A percentile compares a stretch with the other conserved stretches of the same genome.
phyloP scores from a whole-genome alignment of 371 early-diverging fungal species.

The Mucor sp. region DNA sequence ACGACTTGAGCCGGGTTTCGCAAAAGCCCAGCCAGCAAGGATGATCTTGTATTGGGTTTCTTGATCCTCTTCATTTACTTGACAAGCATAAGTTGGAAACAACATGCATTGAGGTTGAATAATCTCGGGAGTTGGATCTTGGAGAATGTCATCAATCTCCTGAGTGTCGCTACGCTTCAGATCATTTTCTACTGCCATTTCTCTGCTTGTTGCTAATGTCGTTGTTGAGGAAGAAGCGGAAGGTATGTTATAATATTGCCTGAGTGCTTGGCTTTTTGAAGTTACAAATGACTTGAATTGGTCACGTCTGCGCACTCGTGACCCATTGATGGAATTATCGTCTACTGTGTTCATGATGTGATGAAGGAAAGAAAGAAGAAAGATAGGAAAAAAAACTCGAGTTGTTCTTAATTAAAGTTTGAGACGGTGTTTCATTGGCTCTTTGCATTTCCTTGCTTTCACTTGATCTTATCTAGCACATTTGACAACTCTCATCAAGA shows the following conservation, averaged over 20 bases:
- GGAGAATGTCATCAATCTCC: constrained; percentile 27
- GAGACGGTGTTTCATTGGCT: background rate
- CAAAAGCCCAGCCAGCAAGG: constrained; percentile 46
- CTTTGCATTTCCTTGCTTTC: no score
- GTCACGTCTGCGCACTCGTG: constrained; percentile 19
- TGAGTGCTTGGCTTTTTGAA: constrained; percentile 20
- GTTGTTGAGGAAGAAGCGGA: background rate
- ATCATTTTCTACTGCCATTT: background rate
- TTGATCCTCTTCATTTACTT: constrained; percentile 15
- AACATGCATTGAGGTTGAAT: constrained; percentile 43
- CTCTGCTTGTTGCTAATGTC: background rate
- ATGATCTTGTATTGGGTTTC: constrained; percentile 26
- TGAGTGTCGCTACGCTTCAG: constrained; percentile 22
- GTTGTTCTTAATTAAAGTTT: background rate
- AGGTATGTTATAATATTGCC: constrained; percentile 15
- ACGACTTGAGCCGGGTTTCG: constrained; percentile 38
- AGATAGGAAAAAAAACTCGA: background rate
- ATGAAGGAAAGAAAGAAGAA: background rate
- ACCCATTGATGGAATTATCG: background rate
- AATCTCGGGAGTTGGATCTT: constrained; percentile 15
- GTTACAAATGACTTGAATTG: constrained; percentile 29
- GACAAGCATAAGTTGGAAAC: constrained; percentile 44
- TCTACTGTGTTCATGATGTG: background rate
- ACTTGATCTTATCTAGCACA: no score
- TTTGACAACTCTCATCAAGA: no score